These are phyloP conservation scores for Stagonosporopsis rhizophila DNA, from an alignment of 2,329 filamentous ascomycete genomes.

Conservation along the genomic window DNA sequence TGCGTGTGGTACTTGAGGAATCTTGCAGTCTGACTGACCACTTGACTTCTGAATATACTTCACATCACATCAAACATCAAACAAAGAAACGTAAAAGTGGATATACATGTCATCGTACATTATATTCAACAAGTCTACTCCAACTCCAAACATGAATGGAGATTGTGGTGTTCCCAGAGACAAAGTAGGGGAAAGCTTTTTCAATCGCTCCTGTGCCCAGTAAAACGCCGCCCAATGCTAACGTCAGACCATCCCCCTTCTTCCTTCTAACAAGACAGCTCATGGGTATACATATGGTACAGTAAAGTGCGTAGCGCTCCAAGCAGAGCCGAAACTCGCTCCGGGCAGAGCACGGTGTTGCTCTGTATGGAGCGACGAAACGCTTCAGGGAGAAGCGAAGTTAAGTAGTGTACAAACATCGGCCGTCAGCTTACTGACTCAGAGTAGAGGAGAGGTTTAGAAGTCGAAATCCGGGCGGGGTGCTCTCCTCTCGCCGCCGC, in stretches of 20 bases:
- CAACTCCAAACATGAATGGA: conserved; percentile 18
- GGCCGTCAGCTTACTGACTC: conserved; percentile 5
- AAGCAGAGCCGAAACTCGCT: background rate
- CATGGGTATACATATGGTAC: conserved; percentile 30
- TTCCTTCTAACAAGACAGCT: conserved; percentile 22
- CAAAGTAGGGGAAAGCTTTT: conserved; percentile 5
- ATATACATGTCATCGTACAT: conserved; percentile 6
- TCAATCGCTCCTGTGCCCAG: conserved; percentile 4
- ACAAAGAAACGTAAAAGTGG: background rate
- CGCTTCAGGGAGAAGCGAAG: conserved; percentile 6
- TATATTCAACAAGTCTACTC: background rate
- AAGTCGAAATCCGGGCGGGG: conserved; percentile 17
- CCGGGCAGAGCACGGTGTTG: too few relatives aligned
- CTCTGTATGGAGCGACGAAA: too few relatives aligned
- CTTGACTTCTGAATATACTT: too few relatives aligned
- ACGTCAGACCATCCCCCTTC: background rate
- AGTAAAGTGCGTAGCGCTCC: conserved; percentile 18
- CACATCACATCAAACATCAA: too few relatives aligned
- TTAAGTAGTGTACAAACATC: conserved; percentile 16
- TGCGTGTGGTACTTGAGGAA: too few relatives aligned
- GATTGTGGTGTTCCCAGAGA: conserved; percentile 1
- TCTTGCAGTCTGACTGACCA: too few relatives aligned
- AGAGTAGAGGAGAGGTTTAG: background rate
- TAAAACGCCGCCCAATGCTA: conserved; percentile 20
- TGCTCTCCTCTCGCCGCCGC: conserved; percentile 21